Conservation (phyloP, 78 protist genomes). For the Anaeramoeba flamelloides region DNA sequence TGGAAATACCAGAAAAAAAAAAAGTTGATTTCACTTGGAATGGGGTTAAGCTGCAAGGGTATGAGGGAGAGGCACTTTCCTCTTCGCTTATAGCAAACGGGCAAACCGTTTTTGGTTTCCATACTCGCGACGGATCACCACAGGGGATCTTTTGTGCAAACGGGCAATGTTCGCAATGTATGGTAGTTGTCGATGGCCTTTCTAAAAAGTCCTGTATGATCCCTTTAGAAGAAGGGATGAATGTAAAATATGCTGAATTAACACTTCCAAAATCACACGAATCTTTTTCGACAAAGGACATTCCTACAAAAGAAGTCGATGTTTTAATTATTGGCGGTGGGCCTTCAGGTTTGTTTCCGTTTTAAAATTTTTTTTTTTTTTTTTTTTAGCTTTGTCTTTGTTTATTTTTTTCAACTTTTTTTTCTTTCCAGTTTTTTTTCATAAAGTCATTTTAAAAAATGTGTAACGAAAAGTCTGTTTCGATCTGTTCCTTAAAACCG, state of each 20-base stretch:
- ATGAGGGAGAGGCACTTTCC: conserved; percentile 1
- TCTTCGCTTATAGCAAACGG: conserved; percentile 5
- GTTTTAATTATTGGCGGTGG: conserved; percentile 7
- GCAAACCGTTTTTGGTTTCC: neutral
- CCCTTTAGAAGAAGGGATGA: neutral
- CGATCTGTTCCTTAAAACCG: no score
- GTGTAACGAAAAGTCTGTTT: no score
- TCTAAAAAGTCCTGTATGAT: neutral
- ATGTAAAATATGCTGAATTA: neutral
- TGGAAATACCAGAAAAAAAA: neutral
- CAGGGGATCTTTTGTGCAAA: neutral
- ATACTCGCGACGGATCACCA: neutral
- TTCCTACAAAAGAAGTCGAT: neutral
- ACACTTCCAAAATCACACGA: neutral
- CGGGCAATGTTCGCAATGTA: conserved; percentile 9
- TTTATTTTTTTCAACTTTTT: no score
- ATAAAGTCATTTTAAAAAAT: no score
- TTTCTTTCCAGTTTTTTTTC: no score
- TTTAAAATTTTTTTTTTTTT: no score
- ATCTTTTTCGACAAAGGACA: neutral
- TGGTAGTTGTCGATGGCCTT: neutral
- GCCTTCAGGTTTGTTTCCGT: neutral
- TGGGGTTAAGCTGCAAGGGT: neutral
- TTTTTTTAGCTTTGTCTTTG: no score
- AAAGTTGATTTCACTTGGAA: neutral